A percentile compares a stretch with the other conserved stretches of the same genome.
Evolutionary conservation across 1,284 basidiomycete genomes (phyloP).

Genomic region (Ustilago bromivora): DNA sequence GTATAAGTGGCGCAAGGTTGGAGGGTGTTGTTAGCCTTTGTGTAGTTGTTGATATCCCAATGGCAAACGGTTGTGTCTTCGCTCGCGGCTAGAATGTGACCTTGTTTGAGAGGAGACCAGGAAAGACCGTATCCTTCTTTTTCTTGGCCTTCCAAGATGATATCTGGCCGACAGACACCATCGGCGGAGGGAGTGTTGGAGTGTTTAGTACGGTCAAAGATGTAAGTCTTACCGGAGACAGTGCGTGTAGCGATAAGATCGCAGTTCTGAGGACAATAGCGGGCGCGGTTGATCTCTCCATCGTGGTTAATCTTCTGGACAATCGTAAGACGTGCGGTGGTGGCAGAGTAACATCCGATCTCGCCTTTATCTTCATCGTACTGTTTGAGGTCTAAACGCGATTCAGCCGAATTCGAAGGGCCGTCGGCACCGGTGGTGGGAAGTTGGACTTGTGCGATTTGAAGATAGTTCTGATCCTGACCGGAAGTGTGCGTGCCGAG

Average conservation of each 20-base stretch:
- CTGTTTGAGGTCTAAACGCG: conserved; percentile 80
- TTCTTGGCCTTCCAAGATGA: conserved; percentile 86
- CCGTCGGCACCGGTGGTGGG: conserved; percentile 75
- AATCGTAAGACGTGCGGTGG: conserved; percentile 84
- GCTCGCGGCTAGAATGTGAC: conserved; percentile 89
- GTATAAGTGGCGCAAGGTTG: conserved; percentile 85
- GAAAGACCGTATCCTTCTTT: conserved; percentile 94
- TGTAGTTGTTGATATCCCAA: conserved; percentile 93
- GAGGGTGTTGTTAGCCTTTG: conserved; percentile 81
- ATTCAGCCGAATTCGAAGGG: conserved; percentile 71
- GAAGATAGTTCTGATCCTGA: conserved; percentile 92
- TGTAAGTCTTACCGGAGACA: conserved; percentile 86
- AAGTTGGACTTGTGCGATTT: conserved; percentile 90
- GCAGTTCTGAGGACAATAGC: conserved; percentile 99
- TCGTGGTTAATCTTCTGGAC: conserved; percentile 95
- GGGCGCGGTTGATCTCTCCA: conserved; percentile 95
- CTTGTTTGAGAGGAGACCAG: conserved; percentile 85
- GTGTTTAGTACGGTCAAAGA: conserved; percentile 98
- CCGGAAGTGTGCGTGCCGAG: conserved; percentile 98
- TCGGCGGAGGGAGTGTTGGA: conserved; percentile 89
- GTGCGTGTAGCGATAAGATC: conserved; percentile 96
- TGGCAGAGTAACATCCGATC: conserved; percentile 73
- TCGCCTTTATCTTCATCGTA: conserved; percentile 91
- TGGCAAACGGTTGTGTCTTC: conserved; percentile 97
- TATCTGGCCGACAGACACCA: conserved; percentile 85